These are phyloP conservation scores for Helianthus tuberosus DNA, from an alignment of 129 eudicot species.

Conservation along the genomic window DNA sequence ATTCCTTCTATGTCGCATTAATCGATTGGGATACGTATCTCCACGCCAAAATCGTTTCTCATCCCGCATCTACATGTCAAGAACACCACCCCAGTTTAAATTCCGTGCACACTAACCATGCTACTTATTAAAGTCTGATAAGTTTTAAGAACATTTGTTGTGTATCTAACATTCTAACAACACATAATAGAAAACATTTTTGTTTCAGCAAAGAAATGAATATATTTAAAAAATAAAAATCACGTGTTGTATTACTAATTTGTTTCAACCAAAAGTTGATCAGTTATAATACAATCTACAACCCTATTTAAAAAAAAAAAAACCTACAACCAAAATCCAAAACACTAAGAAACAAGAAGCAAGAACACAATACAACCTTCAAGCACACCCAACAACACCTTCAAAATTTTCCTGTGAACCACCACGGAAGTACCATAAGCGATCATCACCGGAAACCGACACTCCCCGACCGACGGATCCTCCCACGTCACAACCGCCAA, in stretches of 20 bases:
- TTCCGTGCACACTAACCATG: no score
- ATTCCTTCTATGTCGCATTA: no score
- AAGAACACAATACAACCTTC: slow-evolving; percentile 66
- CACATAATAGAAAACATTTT: no score
- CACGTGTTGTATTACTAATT: neutral
- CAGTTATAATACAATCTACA: slow-evolving; percentile 24
- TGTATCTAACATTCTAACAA: no score
- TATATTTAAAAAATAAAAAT: slow-evolving; percentile 14
- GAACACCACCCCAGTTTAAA: no score
- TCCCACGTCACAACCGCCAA: slow-evolving; percentile 56
- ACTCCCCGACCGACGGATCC: slow-evolving; percentile 72
- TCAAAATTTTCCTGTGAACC: slow-evolving; percentile 46
- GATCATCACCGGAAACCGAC: slow-evolving; percentile 82
- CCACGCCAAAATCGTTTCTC: no score
- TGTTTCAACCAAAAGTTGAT: neutral
- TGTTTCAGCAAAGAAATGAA: no score
- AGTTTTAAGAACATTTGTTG: no score
- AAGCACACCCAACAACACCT: slow-evolving; percentile 50
- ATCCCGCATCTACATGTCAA: no score
- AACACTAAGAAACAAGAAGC: slow-evolving; percentile 58
- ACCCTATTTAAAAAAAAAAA: neutral
- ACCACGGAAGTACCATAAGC: slow-evolving; percentile 56
- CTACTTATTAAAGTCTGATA: no score
- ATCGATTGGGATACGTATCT: no score
- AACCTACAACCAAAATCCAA: neutral